These are phyloP conservation scores for Neofusicoccum laricinum DNA, from an alignment of 2,329 filamentous ascomycete species.

Conservation along the genomic window DNA sequence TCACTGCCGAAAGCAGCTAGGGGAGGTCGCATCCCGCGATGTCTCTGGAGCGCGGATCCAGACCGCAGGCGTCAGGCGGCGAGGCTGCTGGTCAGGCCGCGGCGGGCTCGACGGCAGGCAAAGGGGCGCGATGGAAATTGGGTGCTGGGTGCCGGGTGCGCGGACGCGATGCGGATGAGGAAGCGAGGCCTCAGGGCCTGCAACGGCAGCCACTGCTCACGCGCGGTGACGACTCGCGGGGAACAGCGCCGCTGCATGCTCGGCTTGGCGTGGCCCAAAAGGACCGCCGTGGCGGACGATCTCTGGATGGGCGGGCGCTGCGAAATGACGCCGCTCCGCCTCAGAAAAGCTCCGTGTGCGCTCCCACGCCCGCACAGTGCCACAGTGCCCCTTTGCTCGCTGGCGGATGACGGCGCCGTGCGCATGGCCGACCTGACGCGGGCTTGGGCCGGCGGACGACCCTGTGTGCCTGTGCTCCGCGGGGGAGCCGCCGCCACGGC, in stretches of 20 bases:
- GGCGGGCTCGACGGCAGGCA: neutral
- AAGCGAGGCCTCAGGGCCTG: neutral
- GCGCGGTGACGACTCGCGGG: neutral
- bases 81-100: neutral
- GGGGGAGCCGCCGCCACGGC: neutral
- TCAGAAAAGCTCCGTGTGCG: neutral
- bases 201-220: neutral
- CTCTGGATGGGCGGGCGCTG: neutral
- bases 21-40: neutral
- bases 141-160: neutral
- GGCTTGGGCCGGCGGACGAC: neutral
- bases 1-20: slow-evolving; percentile 6
- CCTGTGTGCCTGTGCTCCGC: neutral
- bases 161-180: neutral
- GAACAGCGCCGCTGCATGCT: neutral
- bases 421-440: neutral
- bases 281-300: neutral
- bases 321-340: slow-evolving; percentile 9
- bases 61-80: too few species aligned
- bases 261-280: slow-evolving; percentile 2
- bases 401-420: neutral
- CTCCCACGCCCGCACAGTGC: neutral
- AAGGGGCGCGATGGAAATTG: neutral
- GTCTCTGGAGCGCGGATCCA: neutral
- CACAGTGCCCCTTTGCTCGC: too few species aligned